Base-by-base conservation (phyloP, 2,329 filamentous ascomycete species). In the Geosmithia morbida region DNA sequence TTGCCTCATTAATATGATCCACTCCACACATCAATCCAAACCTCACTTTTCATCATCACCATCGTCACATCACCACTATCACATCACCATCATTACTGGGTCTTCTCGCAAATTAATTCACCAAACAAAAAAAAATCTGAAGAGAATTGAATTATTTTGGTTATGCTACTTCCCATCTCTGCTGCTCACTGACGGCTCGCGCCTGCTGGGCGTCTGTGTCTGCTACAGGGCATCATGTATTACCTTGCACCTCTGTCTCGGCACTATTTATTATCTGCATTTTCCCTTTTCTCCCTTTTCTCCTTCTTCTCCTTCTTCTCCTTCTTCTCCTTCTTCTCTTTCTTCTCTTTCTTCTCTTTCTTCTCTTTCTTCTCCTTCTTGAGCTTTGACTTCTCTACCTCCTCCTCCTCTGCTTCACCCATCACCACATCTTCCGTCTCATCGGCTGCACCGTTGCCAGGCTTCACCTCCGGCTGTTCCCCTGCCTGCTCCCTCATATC, bases 241-340 rank as follows among this genome's bases (percentile, higher is more conserved):
- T 18, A 43, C 41, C 7, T 19, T 18, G 17, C 13, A n/a, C 41
- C 41, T 11, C 7, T 11, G 41, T 16, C 10, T 22, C 7, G 41
- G 17, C 8, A 10, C 19, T 43, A 43, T 20, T 48, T 22, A 7
- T 46, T 47, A 13, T 48, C 45, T 30, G 18, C 33, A 43, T 41
- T 46, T 16, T 30, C 29, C 30, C 44, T 44, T 29, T 43, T 44
- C 29, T 41, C 17, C 19, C 33, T 44, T 30, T 47, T 20, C 20
- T 19, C 43, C 14, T 20, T 20, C 26, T 26, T 20, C 14, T 41
- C 30, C 46, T 47, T 41, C 17, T 37, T 44, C 10, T 30, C 22
- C 11, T 18, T 20, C 41, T 8, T 48, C 29, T 61, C 62, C n/a
- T 19, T 42, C 41, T 49, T 47, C 11, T 40, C 41, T n/a, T 49